Evolutionary conservation across 306 rosid genomes (phyloP), one percentile per base, ranked within the genome.

Genomic region (Prunus armeniaca): DNA sequence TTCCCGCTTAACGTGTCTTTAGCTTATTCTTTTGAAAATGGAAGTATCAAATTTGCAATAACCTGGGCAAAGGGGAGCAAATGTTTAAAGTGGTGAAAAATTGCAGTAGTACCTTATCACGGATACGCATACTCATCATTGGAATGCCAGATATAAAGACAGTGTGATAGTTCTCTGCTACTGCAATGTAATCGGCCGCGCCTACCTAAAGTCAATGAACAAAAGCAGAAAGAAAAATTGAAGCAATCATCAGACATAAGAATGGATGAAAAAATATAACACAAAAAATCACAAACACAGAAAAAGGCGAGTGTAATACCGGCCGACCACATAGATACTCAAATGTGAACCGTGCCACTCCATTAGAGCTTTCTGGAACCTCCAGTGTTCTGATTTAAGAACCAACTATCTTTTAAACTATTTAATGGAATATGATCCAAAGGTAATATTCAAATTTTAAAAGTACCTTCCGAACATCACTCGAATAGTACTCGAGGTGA

Each of bases 171-270:
- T 89, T 92, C 79, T 92, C 93, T 30, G 98, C 98, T 13, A 94
- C 90, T 54, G 98, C 98, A 86, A 94, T 94, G 82, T 94, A 94
- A 77, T 94, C 98, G 43, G 98, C 98, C 75, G 98, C 98, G 65
- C 98, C 97, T 84, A 94, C 84, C 98, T 94, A 86, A 77, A 86
- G 79, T 69, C 22, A 57, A 79, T 80, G 52, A 58, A 76, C 73
- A 52, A 74, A n/a, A 12, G n/a, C 51, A 38, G n/a, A 27, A 61
- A 55, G 50, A 22, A 61, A 22, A 28, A 60, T 15, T 6, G 63
- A 49, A 70, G 24, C 43, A 12, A 28, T 49, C 28, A 71, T 63
- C 76, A 49, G 17, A 50, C 30, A 43, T 13, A 70, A 49, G 17
- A 60, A 17, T 17, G 20, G 54, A 73, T 54, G 11, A 69, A 28